Evolutionary conservation across 768 basidiomycete genomes (phyloP).

Genomic region (Boletus rubroflammeus): DNA sequence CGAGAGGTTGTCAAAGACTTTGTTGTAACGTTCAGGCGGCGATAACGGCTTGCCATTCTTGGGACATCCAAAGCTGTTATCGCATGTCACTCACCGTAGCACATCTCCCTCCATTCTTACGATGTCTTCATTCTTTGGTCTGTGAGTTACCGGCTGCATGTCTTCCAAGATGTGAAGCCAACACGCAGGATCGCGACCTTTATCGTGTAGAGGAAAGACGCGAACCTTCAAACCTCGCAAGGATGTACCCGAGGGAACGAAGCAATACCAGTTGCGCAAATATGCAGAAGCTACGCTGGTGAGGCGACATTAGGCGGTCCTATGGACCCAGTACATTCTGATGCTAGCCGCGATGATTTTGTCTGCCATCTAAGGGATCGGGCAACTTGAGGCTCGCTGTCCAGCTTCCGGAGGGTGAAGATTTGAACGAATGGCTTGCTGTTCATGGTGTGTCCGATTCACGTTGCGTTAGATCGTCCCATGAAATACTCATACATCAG

Average conservation of each 20-base stretch:
- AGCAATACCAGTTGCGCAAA: conserved; percentile 97
- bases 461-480: not conserved
- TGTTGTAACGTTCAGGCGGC: not conserved
- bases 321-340: conserved; percentile 6
- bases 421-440: conserved; percentile 98
- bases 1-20: not conserved
- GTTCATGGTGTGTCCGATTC: conserved; percentile 73
- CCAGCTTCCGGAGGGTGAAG: conserved; percentile 93
- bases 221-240: conserved; percentile 96
- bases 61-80: conserved; percentile 1
- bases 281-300: conserved; percentile 96
- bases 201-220: conserved; percentile 70
- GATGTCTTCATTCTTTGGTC: conserved; percentile 88
- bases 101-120: conserved; percentile 13
- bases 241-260: conserved; percentile 92
- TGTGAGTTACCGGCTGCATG: conserved; percentile 47
- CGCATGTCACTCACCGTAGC: conserved; percentile 1
- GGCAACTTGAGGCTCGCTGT: conserved; percentile 93
- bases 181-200: conserved; percentile 7
- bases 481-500: not conserved
- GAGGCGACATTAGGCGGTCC: conserved; percentile 6
- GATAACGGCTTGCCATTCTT: conserved; percentile 15
- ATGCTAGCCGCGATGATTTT: not conserved
- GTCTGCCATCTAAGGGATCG: conserved; percentile 61
- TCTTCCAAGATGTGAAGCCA: conserved; percentile 9